Conservation (phyloP, 2,329 filamentous ascomycete species). For the Scytalidium sp. region DNA sequence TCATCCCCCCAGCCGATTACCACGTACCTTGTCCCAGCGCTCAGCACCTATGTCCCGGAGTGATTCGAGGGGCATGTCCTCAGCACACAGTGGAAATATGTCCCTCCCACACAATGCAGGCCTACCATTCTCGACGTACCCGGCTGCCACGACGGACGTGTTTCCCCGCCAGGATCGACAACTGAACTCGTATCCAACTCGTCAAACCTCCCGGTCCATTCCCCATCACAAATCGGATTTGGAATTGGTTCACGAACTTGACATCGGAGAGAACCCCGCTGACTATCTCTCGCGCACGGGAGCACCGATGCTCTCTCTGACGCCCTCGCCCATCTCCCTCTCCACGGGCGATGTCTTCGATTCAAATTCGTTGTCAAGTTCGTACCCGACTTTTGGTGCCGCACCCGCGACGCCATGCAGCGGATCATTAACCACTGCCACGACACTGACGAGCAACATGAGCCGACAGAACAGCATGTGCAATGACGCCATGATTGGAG, state of each 20-base stretch:
- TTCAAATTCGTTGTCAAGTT: background rate
- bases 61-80: slow-evolving; percentile 22
- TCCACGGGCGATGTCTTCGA: slow-evolving; percentile 4
- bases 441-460: slow-evolving; percentile 28
- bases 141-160: slow-evolving; percentile 19
- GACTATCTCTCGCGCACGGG: slow-evolving; percentile 20
- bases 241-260: slow-evolving; percentile 24
- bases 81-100: slow-evolving; percentile 18
- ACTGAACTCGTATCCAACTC: slow-evolving; percentile 17
- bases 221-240: slow-evolving; percentile 20
- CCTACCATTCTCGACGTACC: slow-evolving; percentile 20
- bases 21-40: slow-evolving; percentile 23
- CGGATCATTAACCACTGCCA: slow-evolving; percentile 26
- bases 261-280: slow-evolving; percentile 19
- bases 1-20: slow-evolving; percentile 9
- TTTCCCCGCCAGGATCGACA: slow-evolving; percentile 25
- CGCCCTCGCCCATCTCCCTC: slow-evolving; percentile 12
- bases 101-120: slow-evolving; percentile 23
- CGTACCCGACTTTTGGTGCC: slow-evolving; percentile 10
- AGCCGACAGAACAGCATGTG: slow-evolving; percentile 29
- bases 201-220: slow-evolving; percentile 13
- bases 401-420: slow-evolving; percentile 26
- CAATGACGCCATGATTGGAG: slow-evolving; percentile 26
- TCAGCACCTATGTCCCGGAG: slow-evolving; percentile 26
- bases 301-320: slow-evolving; percentile 16